These are phyloP conservation scores for Dryas octopetala DNA, from an alignment of 306 rosid genomes.

Conservation along the genomic window DNA sequence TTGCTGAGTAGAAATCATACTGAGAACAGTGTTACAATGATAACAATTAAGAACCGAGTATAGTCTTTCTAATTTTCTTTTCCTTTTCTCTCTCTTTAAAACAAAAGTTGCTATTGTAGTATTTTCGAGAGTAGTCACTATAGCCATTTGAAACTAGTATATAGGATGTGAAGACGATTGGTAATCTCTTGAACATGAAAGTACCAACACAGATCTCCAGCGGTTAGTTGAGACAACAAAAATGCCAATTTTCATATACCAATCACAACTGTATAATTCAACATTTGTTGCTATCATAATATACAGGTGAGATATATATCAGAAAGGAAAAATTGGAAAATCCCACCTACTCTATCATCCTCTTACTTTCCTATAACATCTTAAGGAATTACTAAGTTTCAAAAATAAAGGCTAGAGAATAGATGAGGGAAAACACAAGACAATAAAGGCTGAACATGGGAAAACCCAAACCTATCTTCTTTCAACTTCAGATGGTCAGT, in stretches of 20 bases:
- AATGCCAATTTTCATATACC: conserved; percentile 15
- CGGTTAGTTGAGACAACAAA: neutral
- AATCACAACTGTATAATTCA: conserved; percentile 48
- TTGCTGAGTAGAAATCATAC: no score
- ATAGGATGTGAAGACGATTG: no score
- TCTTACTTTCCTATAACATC: conserved; percentile 56
- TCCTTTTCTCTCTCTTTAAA: no score
- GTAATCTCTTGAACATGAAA: no score
- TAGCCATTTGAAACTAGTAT: no score
- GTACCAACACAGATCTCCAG: no score
- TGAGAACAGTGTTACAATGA: no score
- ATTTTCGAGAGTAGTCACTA: no score
- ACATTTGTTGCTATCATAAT: conserved; percentile 46
- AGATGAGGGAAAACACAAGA: conserved; percentile 24
- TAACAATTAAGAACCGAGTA: no score
- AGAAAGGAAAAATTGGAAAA: conserved; percentile 55
- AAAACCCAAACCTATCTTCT: conserved; percentile 43
- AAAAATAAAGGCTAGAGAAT: conserved; percentile 22
- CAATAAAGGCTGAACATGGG: neutral
- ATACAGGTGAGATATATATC: conserved; percentile 76
- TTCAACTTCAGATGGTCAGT: conserved; percentile 52
- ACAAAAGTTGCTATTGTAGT: no score
- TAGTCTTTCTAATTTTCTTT: no score
- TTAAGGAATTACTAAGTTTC: conserved; percentile 40
- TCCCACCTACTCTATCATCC: conserved; percentile 52